Evolutionary conservation across 352 stramenopile species (phyloP).

Genomic region (Phytopythium helicoides): DNA sequence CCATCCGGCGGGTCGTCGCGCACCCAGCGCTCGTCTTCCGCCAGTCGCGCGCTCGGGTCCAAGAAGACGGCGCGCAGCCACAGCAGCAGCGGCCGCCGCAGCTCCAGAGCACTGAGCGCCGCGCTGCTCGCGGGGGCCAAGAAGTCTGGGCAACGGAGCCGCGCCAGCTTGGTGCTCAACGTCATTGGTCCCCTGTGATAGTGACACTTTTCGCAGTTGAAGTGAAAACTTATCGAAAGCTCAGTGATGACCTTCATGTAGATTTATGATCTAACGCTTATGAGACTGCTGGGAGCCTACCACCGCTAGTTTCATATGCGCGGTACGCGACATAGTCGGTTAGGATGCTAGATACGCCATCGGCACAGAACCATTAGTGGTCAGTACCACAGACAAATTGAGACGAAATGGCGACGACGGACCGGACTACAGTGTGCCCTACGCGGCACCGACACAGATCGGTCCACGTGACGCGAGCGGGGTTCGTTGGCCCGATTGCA

Average conservation of each 20-base stretch:
- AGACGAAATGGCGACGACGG: background rate
- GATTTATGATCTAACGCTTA: too few species aligned
- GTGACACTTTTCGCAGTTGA: too few species aligned
- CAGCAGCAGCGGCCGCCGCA: slow-evolving; percentile 31
- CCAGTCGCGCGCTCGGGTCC: slow-evolving; percentile 20
- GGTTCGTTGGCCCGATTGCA: slow-evolving; percentile 36
- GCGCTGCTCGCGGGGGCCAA: slow-evolving; percentile 6
- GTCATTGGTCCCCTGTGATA: too few species aligned
- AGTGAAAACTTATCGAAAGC: too few species aligned
- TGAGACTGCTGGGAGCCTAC: slow-evolving; percentile 13
- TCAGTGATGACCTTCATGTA: too few species aligned
- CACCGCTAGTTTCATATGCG: slow-evolving; percentile 46
- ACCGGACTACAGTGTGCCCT: slow-evolving; percentile 48
- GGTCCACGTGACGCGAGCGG: slow-evolving; percentile 49
- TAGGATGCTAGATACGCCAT: slow-evolving; percentile 34
- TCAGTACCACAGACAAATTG: background rate
- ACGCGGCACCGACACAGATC: slow-evolving; percentile 55
- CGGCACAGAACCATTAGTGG: background rate
- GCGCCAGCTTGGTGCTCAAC: slow-evolving; percentile 14
- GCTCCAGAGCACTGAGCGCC: slow-evolving; percentile 2
- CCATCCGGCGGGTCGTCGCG: slow-evolving; percentile 21
- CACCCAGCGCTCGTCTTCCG: slow-evolving; percentile 28
- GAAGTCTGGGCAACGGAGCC: slow-evolving; percentile 36
- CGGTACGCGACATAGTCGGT: slow-evolving; percentile 59
- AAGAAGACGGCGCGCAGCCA: slow-evolving; percentile 45